These are phyloP conservation scores for Chenopodium suecicum DNA, from an alignment of 148 eudicot genomes.

Conservation along the genomic window DNA sequence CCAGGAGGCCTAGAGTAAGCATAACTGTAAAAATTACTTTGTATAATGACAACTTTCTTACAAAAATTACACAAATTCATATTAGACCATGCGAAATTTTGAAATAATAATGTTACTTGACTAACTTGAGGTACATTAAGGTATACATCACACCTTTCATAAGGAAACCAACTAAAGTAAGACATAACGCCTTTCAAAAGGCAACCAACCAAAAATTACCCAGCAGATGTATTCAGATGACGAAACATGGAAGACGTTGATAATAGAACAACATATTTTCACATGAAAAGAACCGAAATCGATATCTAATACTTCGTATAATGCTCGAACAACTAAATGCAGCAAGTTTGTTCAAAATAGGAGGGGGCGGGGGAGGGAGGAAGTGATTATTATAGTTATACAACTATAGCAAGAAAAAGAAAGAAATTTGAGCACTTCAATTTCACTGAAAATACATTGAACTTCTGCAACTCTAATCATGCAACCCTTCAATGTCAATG, in stretches of 20 bases:
- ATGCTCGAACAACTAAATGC: not conserved
- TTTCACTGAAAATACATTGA: constrained; percentile 13
- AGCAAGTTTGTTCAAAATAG: not conserved
- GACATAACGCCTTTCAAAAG: not conserved
- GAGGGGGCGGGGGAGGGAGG: too few species aligned
- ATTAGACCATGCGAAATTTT: too few species aligned
- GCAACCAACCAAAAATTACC: not conserved
- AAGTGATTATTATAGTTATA: not conserved
- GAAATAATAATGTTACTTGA: too few species aligned
- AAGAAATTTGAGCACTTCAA: not conserved
- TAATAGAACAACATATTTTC: too few species aligned
- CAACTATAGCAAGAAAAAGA: not conserved
- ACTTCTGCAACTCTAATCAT: constrained; percentile 12
- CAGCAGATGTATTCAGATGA: not conserved
- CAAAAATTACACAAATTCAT: too few species aligned
- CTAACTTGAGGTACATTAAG: too few species aligned
- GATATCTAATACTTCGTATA: not conserved
- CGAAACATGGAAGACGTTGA: too few species aligned
- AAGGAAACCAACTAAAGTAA: not conserved
- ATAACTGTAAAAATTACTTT: too few species aligned
- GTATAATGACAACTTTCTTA: too few species aligned
- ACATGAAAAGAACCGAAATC: too few species aligned
- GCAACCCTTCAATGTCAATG: constrained; percentile 11
- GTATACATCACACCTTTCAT: too few species aligned
- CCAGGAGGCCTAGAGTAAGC: too few species aligned